A percentile compares a stretch with the other conserved stretches of the same genome.
Conservation (phyloP, 352 stramenopile genomes). For the Detonula confervacea region DNA sequence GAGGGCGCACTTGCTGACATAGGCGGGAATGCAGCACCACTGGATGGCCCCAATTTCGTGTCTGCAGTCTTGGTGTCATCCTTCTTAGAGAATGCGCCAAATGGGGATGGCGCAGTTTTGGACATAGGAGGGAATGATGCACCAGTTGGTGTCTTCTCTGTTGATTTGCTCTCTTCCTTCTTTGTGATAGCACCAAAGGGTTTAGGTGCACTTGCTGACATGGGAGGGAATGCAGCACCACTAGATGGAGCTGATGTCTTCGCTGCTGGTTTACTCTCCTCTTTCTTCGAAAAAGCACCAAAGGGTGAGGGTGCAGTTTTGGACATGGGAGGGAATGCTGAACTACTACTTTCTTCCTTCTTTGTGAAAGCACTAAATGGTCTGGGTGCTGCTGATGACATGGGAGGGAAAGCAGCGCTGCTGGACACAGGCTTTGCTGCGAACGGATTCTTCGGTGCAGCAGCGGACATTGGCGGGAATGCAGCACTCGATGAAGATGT, state of each 20-base stretch:
- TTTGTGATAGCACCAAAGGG: constrained; percentile 8
- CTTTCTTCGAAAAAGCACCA: constrained; percentile 13
- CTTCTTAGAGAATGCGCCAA: constrained; percentile 16
- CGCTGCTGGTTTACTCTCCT: constrained; percentile 15
- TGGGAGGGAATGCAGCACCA: constrained; percentile 1
- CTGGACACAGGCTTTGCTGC: neutral
- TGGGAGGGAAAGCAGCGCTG: no score
- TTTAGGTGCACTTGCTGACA: constrained; percentile 4
- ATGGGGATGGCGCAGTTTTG: constrained; percentile 5
- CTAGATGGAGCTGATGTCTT: neutral
- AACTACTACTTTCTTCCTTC: no score
- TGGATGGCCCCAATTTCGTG: neutral
- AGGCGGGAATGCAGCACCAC: neutral
- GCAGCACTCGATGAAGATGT: no score
- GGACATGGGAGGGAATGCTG: constrained; percentile 19
- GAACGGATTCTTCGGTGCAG: constrained; percentile 20
- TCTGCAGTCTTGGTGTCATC: constrained; percentile 16
- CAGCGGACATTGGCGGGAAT: constrained; percentile 56
- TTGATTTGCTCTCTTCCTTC: constrained; percentile 10
- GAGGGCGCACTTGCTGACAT: constrained; percentile 3
- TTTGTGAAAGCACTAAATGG: no score
- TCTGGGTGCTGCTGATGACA: no score
- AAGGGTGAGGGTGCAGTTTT: constrained; percentile 13
- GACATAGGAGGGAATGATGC: constrained; percentile 49
- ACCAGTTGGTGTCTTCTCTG: neutral